Conservation (phyloP, 2,329 filamentous ascomycete genomes). For the Cryphonectria parasitica region DNA sequence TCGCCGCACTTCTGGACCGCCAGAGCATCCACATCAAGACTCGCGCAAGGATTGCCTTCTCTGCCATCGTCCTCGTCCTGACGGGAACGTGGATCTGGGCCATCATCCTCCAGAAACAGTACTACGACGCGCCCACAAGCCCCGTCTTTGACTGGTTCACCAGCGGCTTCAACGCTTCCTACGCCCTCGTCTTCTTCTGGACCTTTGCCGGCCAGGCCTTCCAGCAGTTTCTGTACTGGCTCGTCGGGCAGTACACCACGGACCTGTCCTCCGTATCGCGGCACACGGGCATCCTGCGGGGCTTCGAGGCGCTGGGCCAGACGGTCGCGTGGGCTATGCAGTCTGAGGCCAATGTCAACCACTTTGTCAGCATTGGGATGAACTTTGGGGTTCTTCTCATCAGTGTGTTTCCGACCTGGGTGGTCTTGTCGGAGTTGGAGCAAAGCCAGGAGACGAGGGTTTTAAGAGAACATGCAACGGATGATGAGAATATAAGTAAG, state of each 20-base stretch:
- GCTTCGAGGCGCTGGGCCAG: conserved; percentile 39
- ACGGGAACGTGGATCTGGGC: conserved; percentile 40
- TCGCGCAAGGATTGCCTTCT: conserved; percentile 35
- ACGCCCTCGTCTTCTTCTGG: conserved; percentile 67
- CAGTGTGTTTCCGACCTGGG: conserved; percentile 37
- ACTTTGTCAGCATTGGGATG: conserved; percentile 39
- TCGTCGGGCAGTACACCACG: conserved; percentile 39
- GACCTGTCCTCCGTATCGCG: conserved; percentile 38
- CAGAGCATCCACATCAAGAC: conserved; percentile 38
- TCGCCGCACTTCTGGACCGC: conserved; percentile 38
- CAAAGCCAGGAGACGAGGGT: conserved; percentile 35
- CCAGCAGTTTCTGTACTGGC: conserved; percentile 41
- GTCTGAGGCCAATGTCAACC: conserved; percentile 38
- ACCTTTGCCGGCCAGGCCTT: conserved; percentile 53
- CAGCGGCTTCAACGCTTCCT: conserved; percentile 64
- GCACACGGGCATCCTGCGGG: conserved; percentile 38
- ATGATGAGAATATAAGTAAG: background rate
- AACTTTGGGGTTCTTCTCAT: conserved; percentile 39
- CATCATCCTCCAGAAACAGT: conserved; percentile 37
- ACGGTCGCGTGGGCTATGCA: conserved; percentile 42
- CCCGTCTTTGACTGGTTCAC: conserved; percentile 40
- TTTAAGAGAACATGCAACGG: background rate
- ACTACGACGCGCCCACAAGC: conserved; percentile 34
- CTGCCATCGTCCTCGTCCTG: conserved; percentile 35
- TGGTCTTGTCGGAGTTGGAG: conserved; percentile 38